Evolutionary conservation across 2,329 filamentous ascomycete genomes (phyloP).

Genomic region (Teratosphaeria destructans): DNA sequence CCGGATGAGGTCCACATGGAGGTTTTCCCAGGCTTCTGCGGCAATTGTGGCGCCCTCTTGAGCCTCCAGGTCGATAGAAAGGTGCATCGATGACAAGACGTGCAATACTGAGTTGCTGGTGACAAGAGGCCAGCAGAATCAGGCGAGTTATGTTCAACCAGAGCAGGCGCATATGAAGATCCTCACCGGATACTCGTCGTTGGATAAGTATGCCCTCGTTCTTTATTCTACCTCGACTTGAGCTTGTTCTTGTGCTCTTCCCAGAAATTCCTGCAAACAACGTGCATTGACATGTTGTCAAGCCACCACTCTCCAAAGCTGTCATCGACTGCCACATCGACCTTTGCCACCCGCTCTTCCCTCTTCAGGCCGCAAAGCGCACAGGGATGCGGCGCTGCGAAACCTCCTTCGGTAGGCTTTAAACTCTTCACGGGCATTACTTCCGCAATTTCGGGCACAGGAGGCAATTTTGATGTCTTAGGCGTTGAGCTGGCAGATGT

Average conservation of each 20-base stretch:
- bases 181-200: not conserved
- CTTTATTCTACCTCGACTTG: conserved; percentile 47
- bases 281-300: conserved; percentile 48
- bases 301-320: conserved; percentile 96
- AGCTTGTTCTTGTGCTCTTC: conserved; percentile 60
- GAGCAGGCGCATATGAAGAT: too few species aligned
- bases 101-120: too few species aligned
- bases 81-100: too few species aligned
- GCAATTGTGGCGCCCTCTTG: too few species aligned
- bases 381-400: conserved; percentile 65
- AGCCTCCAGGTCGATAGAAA: too few species aligned
- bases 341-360: conserved; percentile 67
- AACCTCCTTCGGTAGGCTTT: conserved; percentile 52
- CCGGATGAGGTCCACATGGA: too few species aligned
- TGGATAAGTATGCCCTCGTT: not conserved
- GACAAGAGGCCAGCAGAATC: too few species aligned
- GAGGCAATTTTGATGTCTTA: conserved; percentile 10
- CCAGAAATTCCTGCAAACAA: conserved; percentile 74
- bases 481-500: conserved; percentile 34
- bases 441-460: conserved; percentile 61
- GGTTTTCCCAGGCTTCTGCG: too few species aligned
- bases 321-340: conserved; percentile 71
- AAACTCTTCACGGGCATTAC: conserved; percentile 57
- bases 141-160: too few species aligned
- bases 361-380: conserved; percentile 79